These are phyloP conservation scores for Sanghuangporus weigelae DNA, from an alignment of 1,284 basidiomycete genomes.

Conservation along the genomic window DNA sequence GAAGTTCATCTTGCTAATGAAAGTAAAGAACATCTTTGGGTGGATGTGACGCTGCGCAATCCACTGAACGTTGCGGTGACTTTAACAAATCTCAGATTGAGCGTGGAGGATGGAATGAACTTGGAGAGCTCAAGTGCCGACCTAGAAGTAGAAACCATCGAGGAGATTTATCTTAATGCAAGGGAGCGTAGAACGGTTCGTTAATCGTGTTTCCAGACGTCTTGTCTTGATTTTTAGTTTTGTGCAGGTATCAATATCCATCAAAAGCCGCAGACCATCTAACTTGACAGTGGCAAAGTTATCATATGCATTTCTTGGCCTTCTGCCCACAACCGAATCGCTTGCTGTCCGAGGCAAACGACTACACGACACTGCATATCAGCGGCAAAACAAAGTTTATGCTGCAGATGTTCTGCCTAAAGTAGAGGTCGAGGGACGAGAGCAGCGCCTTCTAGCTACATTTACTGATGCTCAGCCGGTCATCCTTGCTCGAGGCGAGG, in stretches of 20 bases:
- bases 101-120: constrained; percentile 32
- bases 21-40: constrained; percentile 63
- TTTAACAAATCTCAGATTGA: constrained; percentile 53
- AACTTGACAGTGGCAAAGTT: constrained; percentile 51
- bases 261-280: constrained; percentile 46
- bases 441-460: constrained; percentile 50
- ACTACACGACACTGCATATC: constrained; percentile 63
- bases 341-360: constrained; percentile 59
- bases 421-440: constrained; percentile 54
- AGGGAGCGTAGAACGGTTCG: constrained; percentile 56
- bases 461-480: constrained; percentile 50
- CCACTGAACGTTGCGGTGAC: constrained; percentile 67
- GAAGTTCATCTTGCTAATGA: constrained; percentile 24
- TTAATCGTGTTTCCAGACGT: constrained; percentile 11
- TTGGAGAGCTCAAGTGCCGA: constrained; percentile 34
- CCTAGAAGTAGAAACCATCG: constrained; percentile 52
- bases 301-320: constrained; percentile 61
- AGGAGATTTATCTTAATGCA: constrained; percentile 50
- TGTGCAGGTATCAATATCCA: constrained; percentile 54
- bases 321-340: constrained; percentile 57
- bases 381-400: constrained; percentile 60
- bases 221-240: constrained; percentile 6
- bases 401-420: constrained; percentile 54
- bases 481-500: constrained; percentile 59
- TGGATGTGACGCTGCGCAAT: constrained; percentile 64